These are phyloP conservation scores for Schizosaccharomyces pombe DNA, from an alignment of 805 yeast species.

Conservation along the genomic window DNA sequence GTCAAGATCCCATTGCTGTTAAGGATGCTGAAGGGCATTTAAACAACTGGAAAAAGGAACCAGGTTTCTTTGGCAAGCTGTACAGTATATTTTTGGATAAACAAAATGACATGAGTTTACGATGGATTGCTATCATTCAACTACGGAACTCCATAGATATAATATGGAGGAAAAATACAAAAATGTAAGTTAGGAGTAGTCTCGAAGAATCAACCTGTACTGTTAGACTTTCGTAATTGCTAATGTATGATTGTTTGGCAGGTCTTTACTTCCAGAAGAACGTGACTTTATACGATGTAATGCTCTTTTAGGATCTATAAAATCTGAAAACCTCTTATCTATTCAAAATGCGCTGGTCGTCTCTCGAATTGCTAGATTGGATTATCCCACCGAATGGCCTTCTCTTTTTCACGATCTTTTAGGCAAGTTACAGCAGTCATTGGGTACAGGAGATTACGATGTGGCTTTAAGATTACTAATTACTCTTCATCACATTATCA, in stretches of 20 bases:
- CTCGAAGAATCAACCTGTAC: neutral
- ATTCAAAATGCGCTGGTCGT: slow-evolving; percentile 67
- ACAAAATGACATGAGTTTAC: slow-evolving; percentile 33
- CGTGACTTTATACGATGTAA: neutral
- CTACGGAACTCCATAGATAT: slow-evolving; percentile 72
- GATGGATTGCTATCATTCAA: slow-evolving; percentile 75
- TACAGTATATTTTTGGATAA: slow-evolving; percentile 36
- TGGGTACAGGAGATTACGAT: neutral
- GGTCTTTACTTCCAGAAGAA: neutral
- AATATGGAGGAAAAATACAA: slow-evolving; percentile 56
- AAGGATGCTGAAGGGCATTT: slow-evolving; percentile 46
- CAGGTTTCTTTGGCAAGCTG: slow-evolving; percentile 28
- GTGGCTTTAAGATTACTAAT: neutral
- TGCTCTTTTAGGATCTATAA: neutral
- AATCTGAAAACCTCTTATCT: neutral
- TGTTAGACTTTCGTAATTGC: neutral
- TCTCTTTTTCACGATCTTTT: slow-evolving; percentile 37
- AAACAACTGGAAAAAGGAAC: slow-evolving; percentile 40
- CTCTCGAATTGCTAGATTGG: slow-evolving; percentile 55
- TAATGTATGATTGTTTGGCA: neutral
- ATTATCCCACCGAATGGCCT: slow-evolving; percentile 63
- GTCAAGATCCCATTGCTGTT: neutral
- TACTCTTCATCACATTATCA: slow-evolving; percentile 47
- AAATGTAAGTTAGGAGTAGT: slow-evolving; percentile 18
- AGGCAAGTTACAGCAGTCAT: neutral